Evolutionary conservation across 345 rosid species (phyloP).

Genomic region (Euphorbia tirucalli): DNA sequence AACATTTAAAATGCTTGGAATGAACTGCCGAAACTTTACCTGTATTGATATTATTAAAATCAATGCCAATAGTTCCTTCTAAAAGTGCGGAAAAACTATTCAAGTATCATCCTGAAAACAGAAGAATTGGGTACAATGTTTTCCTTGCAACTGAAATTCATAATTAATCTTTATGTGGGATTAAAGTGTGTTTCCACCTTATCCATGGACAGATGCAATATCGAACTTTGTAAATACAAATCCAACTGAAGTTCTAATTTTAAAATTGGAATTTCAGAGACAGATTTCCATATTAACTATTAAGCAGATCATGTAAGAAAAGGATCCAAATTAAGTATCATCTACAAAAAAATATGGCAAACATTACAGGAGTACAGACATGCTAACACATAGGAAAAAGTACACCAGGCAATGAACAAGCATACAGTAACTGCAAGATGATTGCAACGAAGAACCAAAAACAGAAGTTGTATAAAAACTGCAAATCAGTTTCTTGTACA

Average conservation of each 20-base stretch:
- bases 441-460: neutral
- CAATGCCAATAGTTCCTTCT: neutral
- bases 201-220: neutral
- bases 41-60: slow-evolving; percentile 26
- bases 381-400: neutral
- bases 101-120: neutral
- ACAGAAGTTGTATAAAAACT: neutral
- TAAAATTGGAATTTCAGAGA: neutral
- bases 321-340: neutral
- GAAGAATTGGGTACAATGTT: neutral
- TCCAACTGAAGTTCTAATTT: neutral
- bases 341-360: neutral
- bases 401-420: neutral
- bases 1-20: slow-evolving; percentile 94
- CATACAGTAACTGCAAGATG: neutral
- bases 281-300: neutral
- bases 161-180: neutral
- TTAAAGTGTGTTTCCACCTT: neutral
- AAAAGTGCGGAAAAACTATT: neutral
- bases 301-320: neutral
- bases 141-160: neutral
- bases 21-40: slow-evolving; percentile 94
- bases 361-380: neutral
- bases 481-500: neutral
- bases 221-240: neutral